Evolutionary conservation across 805 yeast genomes (phyloP), one percentile per base, ranked within the genome.

Genomic region (Jamesozyma spencerorum): DNA sequence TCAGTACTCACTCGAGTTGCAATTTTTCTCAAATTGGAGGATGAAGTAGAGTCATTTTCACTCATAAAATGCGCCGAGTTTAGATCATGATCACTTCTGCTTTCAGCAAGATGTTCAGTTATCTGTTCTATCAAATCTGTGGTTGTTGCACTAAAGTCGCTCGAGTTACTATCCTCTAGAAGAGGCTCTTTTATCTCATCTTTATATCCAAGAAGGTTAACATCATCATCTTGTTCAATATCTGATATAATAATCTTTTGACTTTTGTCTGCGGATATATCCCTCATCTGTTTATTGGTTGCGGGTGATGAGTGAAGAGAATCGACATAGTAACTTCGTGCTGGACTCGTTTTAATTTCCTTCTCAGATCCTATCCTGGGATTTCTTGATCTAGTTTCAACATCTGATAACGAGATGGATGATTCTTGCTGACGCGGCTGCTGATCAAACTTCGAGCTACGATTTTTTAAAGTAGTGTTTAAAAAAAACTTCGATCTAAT

Each of bases 151-250:
- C 26, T 22, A 7, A 10, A 22, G 10, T 6, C 10, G 10, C 10
- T 10, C 26, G 26, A 22, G 5, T 12, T 6, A 11, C 6, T 11
- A 6, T 18, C 19, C 19, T 34, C 36, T 18, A 7, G 17, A 18
- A 8, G 7, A 5, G 7, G 34, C 5, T 17, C n/a, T 29, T 5
- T n/a, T 24, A 34, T 13, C 5, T 17, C 27, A 17, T 18, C 18
- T 18, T 36, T 18, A 27, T 37, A 36, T 8, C 49, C 54, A 24
- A 51, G 34, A 5, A 51, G 42, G 17, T 52, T 50, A 15, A 52
- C 56, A 41, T 50, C 54, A 27, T 41, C 45, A 42, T 50, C 53
- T 14, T 31, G 38, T 17, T 49, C 52, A n/a, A 41, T 31, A 36
- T 52, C 56, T n/a, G 53, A 52, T 11, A 50, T 41, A 12, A 46